Base-by-base conservation (phyloP, 1,284 basidiomycete species). In the Volvariella volvacea region DNA sequence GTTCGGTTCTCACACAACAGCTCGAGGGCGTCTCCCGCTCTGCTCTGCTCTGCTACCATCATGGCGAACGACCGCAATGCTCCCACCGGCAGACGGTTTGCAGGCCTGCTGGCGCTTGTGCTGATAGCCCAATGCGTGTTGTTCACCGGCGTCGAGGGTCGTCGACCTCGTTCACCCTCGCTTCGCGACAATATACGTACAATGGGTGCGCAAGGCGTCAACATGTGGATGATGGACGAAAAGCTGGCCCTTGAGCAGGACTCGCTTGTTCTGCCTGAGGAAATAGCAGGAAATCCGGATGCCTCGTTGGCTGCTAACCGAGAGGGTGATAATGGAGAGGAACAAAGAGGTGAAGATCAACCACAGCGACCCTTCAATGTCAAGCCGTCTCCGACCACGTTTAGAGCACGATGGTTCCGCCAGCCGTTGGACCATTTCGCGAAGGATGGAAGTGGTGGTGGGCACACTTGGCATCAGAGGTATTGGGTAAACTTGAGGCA, bases 401-500 rank as follows among this genome's bases (percentile, higher is more conserved):
- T 85, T 56, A 65, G 67, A 7, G 68, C 70, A 2, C 74, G 75
- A 42, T 91, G 82, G 70, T 90, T 94, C 63, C 67, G 74, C 45
- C 93, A 96, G 59, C 89, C 88, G 0, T 65, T 94, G 42, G 90
- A 94, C 59, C 93, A 97, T 58, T 82, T 83, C 47, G 57, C 61
- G 50, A 67, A 71, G 32, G 59, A 62, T 16, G 25, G 25, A 6
- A 28, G 12, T 28, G 64, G 66, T 16, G 20, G 17, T 3, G 64
- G 66, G 17, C 68, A 72, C 44, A 81, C 74, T 2, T 90, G 83
- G 61, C 62, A 66, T 41, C 87, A 90, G 56, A 74, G 88, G 20
- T 97, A 92, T 65, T 98, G 93, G 92, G 73, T 93, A 39, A 92
- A 85, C 58, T 77, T 78, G n/a, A 76, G 85, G 25, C 80, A 90